Evolutionary conservation across 2,329 filamentous ascomycete species (phyloP).

Genomic region (Periconia macrospinosa): DNA sequence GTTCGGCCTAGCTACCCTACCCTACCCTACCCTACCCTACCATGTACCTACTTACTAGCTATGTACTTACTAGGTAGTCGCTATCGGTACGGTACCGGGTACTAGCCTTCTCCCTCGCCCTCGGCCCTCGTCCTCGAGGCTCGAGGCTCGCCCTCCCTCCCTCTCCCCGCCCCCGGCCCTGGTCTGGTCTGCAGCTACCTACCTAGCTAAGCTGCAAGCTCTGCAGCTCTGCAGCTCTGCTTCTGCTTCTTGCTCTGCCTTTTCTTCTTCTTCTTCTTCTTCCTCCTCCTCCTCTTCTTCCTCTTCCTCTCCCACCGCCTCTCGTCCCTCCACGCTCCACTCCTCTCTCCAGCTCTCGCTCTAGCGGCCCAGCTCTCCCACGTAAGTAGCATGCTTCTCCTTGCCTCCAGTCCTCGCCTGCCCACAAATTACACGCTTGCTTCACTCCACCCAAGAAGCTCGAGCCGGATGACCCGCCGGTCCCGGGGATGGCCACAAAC

Average conservation of each 20-base stretch:
- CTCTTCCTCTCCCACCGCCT: slow-evolving; percentile 2
- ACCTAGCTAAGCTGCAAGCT: too few species aligned
- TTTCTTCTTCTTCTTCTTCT: not conserved
- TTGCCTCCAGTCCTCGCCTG: slow-evolving; percentile 6
- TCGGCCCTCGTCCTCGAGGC: too few species aligned
- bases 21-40: not conserved
- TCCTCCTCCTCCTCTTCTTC: not conserved
- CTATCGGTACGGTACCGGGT: too few species aligned
- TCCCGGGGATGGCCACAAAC: slow-evolving; percentile 27
- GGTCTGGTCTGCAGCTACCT: too few species aligned
- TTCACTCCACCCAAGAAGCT: slow-evolving; percentile 25
- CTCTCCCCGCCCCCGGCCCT: too few species aligned
- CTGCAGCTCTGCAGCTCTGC: not conserved
- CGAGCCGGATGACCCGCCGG: slow-evolving; percentile 30
- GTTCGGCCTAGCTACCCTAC: not conserved
- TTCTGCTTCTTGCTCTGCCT: not conserved
- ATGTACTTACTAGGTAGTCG: too few species aligned
- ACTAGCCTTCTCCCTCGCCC: too few species aligned
- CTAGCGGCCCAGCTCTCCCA: slow-evolving; percentile 2
- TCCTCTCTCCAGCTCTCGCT: slow-evolving; percentile 6
- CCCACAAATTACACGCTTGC: slow-evolving; percentile 17
- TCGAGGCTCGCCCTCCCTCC: too few species aligned
- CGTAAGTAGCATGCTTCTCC: slow-evolving; percentile 31
- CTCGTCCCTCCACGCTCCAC: not conserved
- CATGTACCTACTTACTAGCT: not conserved